A percentile compares a stretch with the other conserved stretches of the same genome.
Conservation (phyloP, 345 rosid species). For the Mangifera indica region DNA sequence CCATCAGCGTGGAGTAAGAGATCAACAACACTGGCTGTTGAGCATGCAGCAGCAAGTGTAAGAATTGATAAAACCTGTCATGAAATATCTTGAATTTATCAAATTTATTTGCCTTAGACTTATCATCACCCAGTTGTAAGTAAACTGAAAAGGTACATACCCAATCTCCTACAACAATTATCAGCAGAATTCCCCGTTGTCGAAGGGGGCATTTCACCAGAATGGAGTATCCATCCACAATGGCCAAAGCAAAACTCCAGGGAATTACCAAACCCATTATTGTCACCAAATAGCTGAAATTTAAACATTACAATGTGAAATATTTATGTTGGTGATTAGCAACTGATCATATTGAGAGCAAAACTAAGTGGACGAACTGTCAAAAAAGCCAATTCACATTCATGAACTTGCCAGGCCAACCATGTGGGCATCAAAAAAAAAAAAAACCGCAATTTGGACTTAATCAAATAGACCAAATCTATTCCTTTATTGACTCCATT, state of each 20-base stretch:
- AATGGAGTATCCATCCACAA: conserved; percentile 77
- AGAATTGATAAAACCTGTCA: conserved; percentile 70
- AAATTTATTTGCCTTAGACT: background rate
- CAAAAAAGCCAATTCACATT: background rate
- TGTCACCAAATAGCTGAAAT: conserved; percentile 74
- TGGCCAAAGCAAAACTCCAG: conserved; percentile 76
- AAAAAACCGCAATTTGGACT: background rate
- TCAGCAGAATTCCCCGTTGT: conserved; percentile 55
- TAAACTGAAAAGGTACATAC: conserved; percentile 29
- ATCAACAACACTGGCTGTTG: conserved; percentile 80
- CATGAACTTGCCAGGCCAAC: background rate
- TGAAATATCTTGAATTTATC: conserved; percentile 2
- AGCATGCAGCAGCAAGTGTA: conserved; percentile 72
- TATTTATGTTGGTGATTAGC: background rate
- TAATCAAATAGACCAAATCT: background rate
- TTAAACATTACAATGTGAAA: background rate
- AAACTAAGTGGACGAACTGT: background rate
- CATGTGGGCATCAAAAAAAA: background rate
- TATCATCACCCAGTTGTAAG: background rate
- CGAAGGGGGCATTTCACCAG: conserved; percentile 60
- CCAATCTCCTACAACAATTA: conserved; percentile 82
- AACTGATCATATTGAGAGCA: background rate
- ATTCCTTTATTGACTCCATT: background rate
- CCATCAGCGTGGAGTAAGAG: conserved; percentile 42
- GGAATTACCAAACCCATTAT: conserved; percentile 89